These are phyloP conservation scores for Fusarium nygamai DNA, from an alignment of 2,329 filamentous ascomycete species.

Conservation along the genomic window DNA sequence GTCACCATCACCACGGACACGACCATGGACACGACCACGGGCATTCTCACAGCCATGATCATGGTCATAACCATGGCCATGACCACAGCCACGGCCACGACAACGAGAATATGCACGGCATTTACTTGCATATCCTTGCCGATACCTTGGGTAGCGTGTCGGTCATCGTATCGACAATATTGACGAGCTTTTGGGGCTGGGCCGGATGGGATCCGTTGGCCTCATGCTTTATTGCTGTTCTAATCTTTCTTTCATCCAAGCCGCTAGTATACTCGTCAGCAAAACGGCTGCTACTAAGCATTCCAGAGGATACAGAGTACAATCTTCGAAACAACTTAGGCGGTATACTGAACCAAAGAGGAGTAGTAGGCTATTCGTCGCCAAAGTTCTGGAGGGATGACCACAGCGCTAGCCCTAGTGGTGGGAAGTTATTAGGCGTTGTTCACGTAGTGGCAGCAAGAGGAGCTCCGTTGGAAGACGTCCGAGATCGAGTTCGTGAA, in stretches of 20 bases:
- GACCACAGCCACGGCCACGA: constrained; percentile 64
- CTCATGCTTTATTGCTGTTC: constrained; percentile 89
- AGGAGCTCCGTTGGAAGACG: constrained; percentile 81
- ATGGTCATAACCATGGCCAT: constrained; percentile 54
- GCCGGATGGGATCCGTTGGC: constrained; percentile 94
- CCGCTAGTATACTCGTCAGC: constrained; percentile 89
- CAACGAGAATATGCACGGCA: constrained; percentile 98
- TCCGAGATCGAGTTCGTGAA: constrained; percentile 77
- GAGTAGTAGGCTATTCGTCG: constrained; percentile 85
- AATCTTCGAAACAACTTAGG: constrained; percentile 85
- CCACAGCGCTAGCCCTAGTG: constrained; percentile 54
- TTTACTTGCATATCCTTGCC: constrained; percentile 93
- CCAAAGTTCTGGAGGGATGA: constrained; percentile 96
- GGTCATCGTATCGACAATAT: constrained; percentile 88
- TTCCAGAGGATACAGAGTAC: constrained; percentile 89
- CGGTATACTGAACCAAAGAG: constrained; percentile 82
- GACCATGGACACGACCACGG: constrained; percentile 53
- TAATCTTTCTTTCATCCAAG: constrained; percentile 92
- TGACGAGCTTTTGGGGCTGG: constrained; percentile 91
- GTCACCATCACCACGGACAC: constrained; percentile 69
- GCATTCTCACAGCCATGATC: constrained; percentile 40
- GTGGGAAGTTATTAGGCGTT: constrained; percentile 75
- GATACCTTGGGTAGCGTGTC: constrained; percentile 95
- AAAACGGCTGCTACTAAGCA: constrained; percentile 81
- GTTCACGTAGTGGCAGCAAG: constrained; percentile 85